These are phyloP conservation scores for Zygosaccharomyces rouxii DNA, from an alignment of 805 yeast genomes.

Conservation along the genomic window DNA sequence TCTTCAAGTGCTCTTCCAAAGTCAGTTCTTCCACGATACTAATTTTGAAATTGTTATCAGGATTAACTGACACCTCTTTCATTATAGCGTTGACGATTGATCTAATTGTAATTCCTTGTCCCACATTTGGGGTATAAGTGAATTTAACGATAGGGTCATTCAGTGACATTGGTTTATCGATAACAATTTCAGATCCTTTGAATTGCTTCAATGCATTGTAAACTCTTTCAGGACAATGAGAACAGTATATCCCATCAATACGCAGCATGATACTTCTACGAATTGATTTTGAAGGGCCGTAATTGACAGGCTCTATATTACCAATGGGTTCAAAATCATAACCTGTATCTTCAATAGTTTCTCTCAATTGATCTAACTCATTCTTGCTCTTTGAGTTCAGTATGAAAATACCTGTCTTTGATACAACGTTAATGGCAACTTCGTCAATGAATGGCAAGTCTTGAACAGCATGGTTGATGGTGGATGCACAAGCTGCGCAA, in stretches of 20 bases:
- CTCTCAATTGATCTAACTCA: conserved; percentile 41
- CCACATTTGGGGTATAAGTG: conserved; percentile 54
- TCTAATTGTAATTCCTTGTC: conserved; percentile 46
- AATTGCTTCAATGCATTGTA: conserved; percentile 45
- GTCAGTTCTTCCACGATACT: conserved; percentile 50
- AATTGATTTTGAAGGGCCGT: conserved; percentile 43
- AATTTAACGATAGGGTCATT: conserved; percentile 55
- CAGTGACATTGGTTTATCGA: conserved; percentile 52
- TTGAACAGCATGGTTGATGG: conserved; percentile 46
- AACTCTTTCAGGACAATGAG: conserved; percentile 59
- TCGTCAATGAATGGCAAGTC: conserved; percentile 51
- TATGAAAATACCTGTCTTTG: conserved; percentile 60
- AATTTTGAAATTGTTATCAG: conserved; percentile 42
- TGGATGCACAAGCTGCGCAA: conserved; percentile 63
- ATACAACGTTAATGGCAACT: conserved; percentile 51
- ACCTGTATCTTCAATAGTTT: conserved; percentile 61
- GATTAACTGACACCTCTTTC: conserved; percentile 36
- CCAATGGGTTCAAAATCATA: conserved; percentile 53
- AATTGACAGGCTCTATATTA: conserved; percentile 40
- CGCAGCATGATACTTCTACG: conserved; percentile 54
- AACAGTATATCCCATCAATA: conserved; percentile 46
- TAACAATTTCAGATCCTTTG: conserved; percentile 51
- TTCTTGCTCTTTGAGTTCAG: conserved; percentile 41
- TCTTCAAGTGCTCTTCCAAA: conserved; percentile 59
- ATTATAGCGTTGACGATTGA: conserved; percentile 48